phyloP scores from a whole-genome alignment of 1,284 basidiomycete genomes.

The Anthracocystis panici-leucophaei region DNA sequence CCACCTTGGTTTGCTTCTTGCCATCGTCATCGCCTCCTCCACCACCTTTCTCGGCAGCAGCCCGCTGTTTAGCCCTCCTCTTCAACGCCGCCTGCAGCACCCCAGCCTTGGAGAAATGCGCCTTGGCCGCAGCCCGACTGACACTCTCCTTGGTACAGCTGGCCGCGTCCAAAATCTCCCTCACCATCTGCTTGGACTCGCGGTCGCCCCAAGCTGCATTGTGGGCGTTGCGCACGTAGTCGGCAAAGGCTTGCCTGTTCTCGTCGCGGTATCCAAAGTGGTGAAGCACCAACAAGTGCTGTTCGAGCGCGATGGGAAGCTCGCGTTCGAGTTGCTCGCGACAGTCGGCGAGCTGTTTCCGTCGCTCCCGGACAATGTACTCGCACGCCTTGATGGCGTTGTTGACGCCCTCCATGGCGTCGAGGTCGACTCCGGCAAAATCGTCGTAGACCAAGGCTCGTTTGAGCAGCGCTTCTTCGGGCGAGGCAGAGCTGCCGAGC shows the following conservation, averaged over 20 bases:
- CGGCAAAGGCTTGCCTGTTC: slow-evolving; percentile 81
- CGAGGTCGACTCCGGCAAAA: slow-evolving; percentile 49
- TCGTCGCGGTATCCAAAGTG: slow-evolving; percentile 76
- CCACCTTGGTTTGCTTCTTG: slow-evolving; percentile 30
- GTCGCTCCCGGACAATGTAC: slow-evolving; percentile 85
- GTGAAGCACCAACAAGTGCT: slow-evolving; percentile 74
- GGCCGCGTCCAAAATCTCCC: slow-evolving; percentile 76
- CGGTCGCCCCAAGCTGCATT: slow-evolving; percentile 76
- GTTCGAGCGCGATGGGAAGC: slow-evolving; percentile 75
- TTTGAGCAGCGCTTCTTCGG: slow-evolving; percentile 71
- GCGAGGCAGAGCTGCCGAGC: slow-evolving; percentile 83
- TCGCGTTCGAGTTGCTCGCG: slow-evolving; percentile 79
- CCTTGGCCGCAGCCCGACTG: slow-evolving; percentile 21
- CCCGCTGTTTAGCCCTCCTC: slow-evolving; percentile 38
- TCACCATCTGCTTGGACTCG: slow-evolving; percentile 78
- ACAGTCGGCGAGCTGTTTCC: slow-evolving; percentile 82
- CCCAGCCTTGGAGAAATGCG: slow-evolving; percentile 26
- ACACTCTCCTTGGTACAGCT: slow-evolving; percentile 42
- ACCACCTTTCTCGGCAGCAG: slow-evolving; percentile 32
- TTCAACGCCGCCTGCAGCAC: slow-evolving; percentile 48
- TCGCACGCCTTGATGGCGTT: slow-evolving; percentile 88
- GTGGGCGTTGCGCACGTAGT: slow-evolving; percentile 78
- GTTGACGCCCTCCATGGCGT: slow-evolving; percentile 48
- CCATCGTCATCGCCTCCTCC: slow-evolving; percentile 32
- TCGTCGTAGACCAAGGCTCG: slow-evolving; percentile 54